A percentile compares a stretch with the other conserved stretches of the same genome.
Evolutionary conservation across 768 basidiomycete genomes (phyloP).

Genomic region (Serendipita sp.): DNA sequence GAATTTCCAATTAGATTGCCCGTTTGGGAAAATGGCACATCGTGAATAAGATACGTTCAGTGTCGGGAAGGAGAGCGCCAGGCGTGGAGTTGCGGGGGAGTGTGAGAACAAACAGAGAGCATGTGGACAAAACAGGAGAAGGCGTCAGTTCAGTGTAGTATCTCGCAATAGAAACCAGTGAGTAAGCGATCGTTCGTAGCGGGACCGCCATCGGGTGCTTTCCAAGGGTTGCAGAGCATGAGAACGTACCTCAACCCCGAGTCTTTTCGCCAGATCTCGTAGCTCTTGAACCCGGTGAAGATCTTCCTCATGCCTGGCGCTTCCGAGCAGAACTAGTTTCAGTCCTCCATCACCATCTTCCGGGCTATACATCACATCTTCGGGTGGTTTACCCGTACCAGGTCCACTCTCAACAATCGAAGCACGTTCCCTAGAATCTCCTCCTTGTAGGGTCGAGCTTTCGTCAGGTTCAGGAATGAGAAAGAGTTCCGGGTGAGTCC

Average conservation of each 20-base stretch:
- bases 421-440: background rate
- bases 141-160: background rate
- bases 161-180: background rate
- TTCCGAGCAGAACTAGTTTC: conserved; percentile 61
- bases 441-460: conserved; percentile 22
- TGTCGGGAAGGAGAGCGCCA: background rate
- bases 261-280: conserved; percentile 36
- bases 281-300: conserved; percentile 48
- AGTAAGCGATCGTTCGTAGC: background rate
- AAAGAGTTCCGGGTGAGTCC: conserved; percentile 41
- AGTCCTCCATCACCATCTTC: background rate
- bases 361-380: background rate
- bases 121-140: background rate
- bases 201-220: background rate
- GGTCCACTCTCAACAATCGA: background rate
- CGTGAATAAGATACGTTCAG: background rate
- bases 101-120: too few relatives aligned
- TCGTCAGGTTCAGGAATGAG: conserved; percentile 13
- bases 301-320: conserved; percentile 67
- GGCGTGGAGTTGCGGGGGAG: background rate
- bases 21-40: background rate
- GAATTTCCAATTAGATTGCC: too few relatives aligned
- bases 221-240: background rate
- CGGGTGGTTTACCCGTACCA: background rate
- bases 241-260: conserved; percentile 44